A percentile compares a stretch with the other conserved stretches of the same genome.
Evolutionary conservation across 2,329 filamentous ascomycete species (phyloP).

Genomic region (Aspergillus sojae): DNA sequence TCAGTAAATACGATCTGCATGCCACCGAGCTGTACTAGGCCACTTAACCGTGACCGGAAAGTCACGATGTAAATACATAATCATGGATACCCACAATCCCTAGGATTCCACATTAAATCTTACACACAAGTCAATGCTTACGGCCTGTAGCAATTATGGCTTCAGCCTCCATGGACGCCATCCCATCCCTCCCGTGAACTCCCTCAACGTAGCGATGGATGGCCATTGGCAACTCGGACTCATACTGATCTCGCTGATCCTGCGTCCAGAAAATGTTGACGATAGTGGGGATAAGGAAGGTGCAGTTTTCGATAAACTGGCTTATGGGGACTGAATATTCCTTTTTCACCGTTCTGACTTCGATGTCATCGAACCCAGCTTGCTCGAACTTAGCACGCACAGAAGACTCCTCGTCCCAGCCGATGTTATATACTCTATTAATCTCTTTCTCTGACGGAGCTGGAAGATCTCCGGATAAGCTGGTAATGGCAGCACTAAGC

Average conservation of each 20-base stretch:
- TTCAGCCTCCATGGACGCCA: constrained; percentile 24
- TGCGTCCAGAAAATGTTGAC: constrained; percentile 32
- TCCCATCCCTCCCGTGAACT: constrained; percentile 21
- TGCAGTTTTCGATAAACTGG: constrained; percentile 22
- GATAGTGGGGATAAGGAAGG: constrained; percentile 18
- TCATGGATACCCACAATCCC: too few relatives aligned
- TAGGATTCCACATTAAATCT: too few relatives aligned
- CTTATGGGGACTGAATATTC: constrained; percentile 16
- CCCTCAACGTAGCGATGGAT: constrained; percentile 29
- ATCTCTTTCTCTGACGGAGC: constrained; percentile 29
- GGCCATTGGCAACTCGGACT: constrained; percentile 23
- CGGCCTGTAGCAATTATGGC: constrained; percentile 35
- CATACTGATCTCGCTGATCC: constrained; percentile 27
- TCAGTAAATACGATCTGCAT: too few relatives aligned
- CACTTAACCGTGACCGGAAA: too few relatives aligned
- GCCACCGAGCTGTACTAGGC: too few relatives aligned
- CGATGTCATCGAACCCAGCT: constrained; percentile 27
- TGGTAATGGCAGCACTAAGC: constrained; percentile 27
- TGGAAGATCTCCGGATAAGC: constrained; percentile 28
- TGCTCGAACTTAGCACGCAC: constrained; percentile 25
- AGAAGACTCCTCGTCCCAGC: constrained; percentile 28
- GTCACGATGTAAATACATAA: too few relatives aligned
- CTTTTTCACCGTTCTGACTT: constrained; percentile 22
- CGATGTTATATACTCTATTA: constrained; percentile 16
- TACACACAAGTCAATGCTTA: constrained; percentile 21